These are phyloP conservation scores for Porphyra umbilicalis DNA, from an alignment of 31 red algal genomes.

Conservation along the genomic window DNA sequence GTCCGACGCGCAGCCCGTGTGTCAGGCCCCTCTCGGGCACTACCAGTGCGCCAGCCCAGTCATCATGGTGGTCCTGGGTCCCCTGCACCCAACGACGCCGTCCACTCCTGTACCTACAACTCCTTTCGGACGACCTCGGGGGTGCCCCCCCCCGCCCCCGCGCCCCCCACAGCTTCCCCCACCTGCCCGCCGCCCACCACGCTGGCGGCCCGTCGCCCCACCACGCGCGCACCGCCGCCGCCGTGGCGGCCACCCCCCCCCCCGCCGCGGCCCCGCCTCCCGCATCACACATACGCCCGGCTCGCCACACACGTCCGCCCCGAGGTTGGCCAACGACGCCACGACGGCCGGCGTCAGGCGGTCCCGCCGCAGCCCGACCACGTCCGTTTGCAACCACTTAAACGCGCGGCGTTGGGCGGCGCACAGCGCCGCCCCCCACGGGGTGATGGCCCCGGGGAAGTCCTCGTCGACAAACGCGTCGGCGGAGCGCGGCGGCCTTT, in stretches of 20 bases:
- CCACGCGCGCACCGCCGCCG: too few relatives aligned
- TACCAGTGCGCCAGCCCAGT: too few relatives aligned
- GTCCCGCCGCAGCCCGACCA: slow-evolving; percentile 25
- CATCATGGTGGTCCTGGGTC: too few relatives aligned
- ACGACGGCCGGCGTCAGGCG: slow-evolving; percentile 4
- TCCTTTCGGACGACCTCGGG: background rate
- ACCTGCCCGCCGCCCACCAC: background rate
- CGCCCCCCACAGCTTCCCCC: background rate
- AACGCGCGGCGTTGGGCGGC: background rate
- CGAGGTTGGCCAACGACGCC: background rate
- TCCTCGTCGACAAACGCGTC: background rate
- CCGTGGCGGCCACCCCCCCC: background rate
- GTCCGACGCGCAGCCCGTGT: too few relatives aligned
- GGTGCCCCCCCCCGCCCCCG: background rate
- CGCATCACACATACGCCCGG: background rate
- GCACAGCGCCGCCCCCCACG: slow-evolving; percentile 3
- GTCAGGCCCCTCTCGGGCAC: too few relatives aligned
- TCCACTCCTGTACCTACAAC: background rate
- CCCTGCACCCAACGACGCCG: too few relatives aligned
- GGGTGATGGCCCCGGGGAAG: background rate
- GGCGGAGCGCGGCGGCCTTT: background rate
- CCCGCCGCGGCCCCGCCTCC: background rate
- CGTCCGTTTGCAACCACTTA: slow-evolving; percentile 38
- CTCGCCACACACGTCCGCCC: background rate
- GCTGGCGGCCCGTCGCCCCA: too few relatives aligned